phyloP scores from a whole-genome alignment of 2,329 filamentous ascomycete species.

The Teratosphaeriaceae sp. region DNA sequence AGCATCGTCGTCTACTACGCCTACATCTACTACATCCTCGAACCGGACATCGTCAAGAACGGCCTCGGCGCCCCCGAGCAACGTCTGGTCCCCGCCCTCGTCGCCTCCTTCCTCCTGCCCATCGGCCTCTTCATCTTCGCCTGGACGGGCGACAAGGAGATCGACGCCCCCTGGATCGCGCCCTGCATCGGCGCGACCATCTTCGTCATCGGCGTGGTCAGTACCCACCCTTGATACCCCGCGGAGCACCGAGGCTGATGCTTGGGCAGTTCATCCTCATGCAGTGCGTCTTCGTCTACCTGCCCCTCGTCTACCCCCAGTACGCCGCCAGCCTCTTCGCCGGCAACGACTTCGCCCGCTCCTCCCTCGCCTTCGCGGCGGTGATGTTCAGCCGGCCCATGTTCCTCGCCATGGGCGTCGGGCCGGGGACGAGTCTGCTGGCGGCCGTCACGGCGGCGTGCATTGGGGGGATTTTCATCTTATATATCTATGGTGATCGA shows the following conservation, averaged over 20 bases:
- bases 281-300: conserved; percentile 38
- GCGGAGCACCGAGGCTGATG: too few species aligned
- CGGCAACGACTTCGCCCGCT: conserved; percentile 54
- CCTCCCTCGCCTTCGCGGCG: conserved; percentile 52
- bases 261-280: conserved; percentile 25
- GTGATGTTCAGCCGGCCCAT: conserved; percentile 56
- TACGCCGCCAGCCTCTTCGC: conserved; percentile 54
- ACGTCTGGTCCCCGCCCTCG: conserved; percentile 22
- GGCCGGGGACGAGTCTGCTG: conserved; percentile 50
- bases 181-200: conserved; percentile 35
- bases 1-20: conserved; percentile 19
- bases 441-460: conserved; percentile 38
- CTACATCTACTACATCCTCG: conserved; percentile 22
- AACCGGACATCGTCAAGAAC: conserved; percentile 18
- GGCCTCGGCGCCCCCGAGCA: conserved; percentile 22
- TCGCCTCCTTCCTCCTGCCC: conserved; percentile 21
- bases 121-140: conserved; percentile 28
- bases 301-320: conserved; percentile 34
- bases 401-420: conserved; percentile 54
- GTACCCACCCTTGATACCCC: too few species aligned
- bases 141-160: conserved; percentile 20
- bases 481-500: conserved; percentile 52
- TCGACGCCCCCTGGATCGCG: conserved; percentile 34
- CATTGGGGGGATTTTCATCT: conserved; percentile 42
- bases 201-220: conserved; percentile 31